Percentiles rank a stretch among this genome's conserved stretches.
These are phyloP conservation scores for Elongisporangium undulatum DNA, from an alignment of 352 stramenopile species.

Conservation along the genomic window DNA sequence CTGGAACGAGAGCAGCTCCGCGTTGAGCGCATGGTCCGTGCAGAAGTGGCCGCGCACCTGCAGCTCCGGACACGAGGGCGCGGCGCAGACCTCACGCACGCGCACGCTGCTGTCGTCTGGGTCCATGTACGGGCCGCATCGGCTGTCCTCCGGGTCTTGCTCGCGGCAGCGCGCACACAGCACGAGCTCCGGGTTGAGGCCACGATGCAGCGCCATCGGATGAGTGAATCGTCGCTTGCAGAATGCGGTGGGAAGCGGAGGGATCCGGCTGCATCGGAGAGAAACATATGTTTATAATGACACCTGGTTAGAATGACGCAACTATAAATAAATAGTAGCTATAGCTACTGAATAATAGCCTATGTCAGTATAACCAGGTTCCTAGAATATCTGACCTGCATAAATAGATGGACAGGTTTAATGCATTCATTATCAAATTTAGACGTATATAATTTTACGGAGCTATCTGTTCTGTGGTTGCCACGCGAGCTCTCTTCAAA, in stretches of 20 bases:
- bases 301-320: too few relatives aligned
- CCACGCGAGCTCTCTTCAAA: too few relatives aligned
- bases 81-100: constrained; percentile 56
- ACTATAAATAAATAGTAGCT: too few relatives aligned
- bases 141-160: constrained; percentile 18
- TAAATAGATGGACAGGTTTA: too few relatives aligned
- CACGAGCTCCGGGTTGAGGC: constrained; percentile 52
- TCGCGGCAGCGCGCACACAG: constrained; percentile 49
- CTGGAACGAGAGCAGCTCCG: constrained; percentile 39
- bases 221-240: background rate
- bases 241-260: constrained; percentile 1
- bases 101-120: constrained; percentile 30
- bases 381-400: too few relatives aligned
- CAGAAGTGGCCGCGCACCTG: constrained; percentile 57
- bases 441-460: too few relatives aligned
- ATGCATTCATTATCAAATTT: too few relatives aligned
- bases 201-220: constrained; percentile 35
- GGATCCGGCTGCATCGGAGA: background rate
- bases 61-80: constrained; percentile 36
- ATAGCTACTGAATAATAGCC: too few relatives aligned
- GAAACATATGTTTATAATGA: too few relatives aligned
- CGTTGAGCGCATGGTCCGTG: constrained; percentile 35
- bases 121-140: constrained; percentile 24
- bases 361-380: too few relatives aligned
- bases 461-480: too few relatives aligned